A percentile compares a stretch with the other conserved stretches of the same genome.
These are phyloP conservation scores for Chenopodium berlandieri DNA, from an alignment of 148 eudicot genomes.

Conservation along the genomic window DNA sequence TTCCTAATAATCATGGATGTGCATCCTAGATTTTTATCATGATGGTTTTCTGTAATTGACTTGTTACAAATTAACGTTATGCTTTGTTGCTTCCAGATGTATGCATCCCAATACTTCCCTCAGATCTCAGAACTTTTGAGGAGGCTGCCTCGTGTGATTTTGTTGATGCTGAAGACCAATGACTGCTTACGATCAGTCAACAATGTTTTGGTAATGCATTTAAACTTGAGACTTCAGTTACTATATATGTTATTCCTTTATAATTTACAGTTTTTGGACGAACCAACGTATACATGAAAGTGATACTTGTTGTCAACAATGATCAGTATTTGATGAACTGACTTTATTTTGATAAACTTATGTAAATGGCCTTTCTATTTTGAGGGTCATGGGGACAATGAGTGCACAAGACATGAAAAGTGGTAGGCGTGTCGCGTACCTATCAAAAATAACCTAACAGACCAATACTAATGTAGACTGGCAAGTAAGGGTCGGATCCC, in stretches of 20 bases:
- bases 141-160: conserved; percentile 90
- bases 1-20: neutral
- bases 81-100: conserved; percentile 62
- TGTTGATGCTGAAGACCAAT: conserved; percentile 92
- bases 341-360: neutral
- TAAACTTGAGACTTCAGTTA: neutral
- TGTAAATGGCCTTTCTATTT: neutral
- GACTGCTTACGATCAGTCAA: conserved; percentile 91
- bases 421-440: too few relatives aligned
- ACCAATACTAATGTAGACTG: too few relatives aligned
- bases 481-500: too few relatives aligned
- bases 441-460: too few relatives aligned
- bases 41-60: neutral
- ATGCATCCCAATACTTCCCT: conserved; percentile 88
- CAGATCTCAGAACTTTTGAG: conserved; percentile 88
- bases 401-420: neutral
- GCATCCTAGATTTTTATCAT: neutral
- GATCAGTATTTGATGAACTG: neutral
- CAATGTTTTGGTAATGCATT: conserved; percentile 65
- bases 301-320: neutral
- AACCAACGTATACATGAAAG: neutral
- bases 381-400: neutral
- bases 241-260: neutral
- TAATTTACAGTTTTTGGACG: neutral
- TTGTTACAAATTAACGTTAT: neutral